Evolutionary conservation across 257 asterid species (phyloP).

Genomic region (Solanum piurae): DNA sequence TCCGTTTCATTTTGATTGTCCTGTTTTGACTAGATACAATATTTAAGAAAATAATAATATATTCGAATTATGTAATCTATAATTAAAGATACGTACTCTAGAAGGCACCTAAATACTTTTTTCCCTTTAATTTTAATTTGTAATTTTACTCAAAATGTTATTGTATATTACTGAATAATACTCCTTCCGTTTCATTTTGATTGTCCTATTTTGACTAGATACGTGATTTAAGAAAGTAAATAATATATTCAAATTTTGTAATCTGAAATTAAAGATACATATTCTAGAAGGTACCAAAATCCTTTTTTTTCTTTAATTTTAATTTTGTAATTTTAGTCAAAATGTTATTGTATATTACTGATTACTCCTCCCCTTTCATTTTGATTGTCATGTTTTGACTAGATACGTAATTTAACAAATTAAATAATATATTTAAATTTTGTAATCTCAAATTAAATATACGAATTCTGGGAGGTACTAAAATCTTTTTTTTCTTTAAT

Average conservation of each 20-base stretch:
- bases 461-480: not conserved
- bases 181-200: not conserved
- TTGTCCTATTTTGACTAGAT: not conserved
- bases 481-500: not conserved
- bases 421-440: not conserved
- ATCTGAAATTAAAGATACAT: not conserved
- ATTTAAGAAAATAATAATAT: not conserved
- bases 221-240: not conserved
- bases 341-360: not conserved
- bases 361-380: not conserved
- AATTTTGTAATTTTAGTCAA: no score
- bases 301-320: not conserved
- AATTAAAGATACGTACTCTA: not conserved
- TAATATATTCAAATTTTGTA: not conserved
- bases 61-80: not conserved
- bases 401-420: not conserved
- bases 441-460: not conserved
- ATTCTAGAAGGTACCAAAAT: not conserved
- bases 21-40: not conserved
- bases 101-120: not conserved
- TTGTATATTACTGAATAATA: not conserved
- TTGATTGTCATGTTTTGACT: not conserved
- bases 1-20: not conserved
- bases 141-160: not conserved
- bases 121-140: not conserved